Evolutionary conservation across 306 rosid genomes (phyloP).

Genomic region (Vachellia collinsii): DNA sequence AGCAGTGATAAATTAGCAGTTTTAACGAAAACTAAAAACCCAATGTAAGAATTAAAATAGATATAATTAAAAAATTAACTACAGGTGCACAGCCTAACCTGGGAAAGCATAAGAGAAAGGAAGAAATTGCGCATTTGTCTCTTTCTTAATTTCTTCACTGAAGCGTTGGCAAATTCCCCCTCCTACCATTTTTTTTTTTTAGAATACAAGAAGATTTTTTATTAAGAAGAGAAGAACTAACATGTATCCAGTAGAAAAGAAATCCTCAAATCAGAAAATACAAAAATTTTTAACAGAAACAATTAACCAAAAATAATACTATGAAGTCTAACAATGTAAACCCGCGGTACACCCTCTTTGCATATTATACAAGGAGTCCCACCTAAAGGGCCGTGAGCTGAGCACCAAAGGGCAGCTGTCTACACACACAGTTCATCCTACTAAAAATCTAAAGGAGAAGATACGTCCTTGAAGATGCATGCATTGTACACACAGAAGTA

Average conservation of each 20-base stretch:
- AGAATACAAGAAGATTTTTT: not conserved
- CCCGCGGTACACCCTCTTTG: not conserved
- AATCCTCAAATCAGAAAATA: not conserved
- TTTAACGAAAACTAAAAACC: not conserved
- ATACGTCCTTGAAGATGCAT: not conserved
- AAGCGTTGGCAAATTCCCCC: slow-evolving; percentile 71
- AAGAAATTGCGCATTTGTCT: slow-evolving; percentile 91
- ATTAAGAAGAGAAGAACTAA: not conserved
- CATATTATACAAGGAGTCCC: too few relatives aligned
- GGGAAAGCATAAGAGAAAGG: slow-evolving; percentile 92
- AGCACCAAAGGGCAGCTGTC: not conserved
- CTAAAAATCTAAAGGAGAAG: not conserved
- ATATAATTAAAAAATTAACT: not conserved
- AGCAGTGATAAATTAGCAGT: slow-evolving; percentile 22
- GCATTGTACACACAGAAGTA: not conserved
- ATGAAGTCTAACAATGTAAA: not conserved
- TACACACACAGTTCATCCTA: not conserved
- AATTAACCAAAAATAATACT: not conserved
- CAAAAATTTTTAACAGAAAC: not conserved
- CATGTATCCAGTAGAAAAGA: not conserved
- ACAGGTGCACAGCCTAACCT: slow-evolving; percentile 52
- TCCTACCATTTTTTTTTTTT: slow-evolving; percentile 60
- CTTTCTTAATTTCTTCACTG: slow-evolving; percentile 81
- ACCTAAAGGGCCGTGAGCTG: not conserved
- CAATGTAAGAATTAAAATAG: slow-evolving; percentile 10